Percentiles rank a stretch among this genome's conserved stretches.
These are phyloP conservation scores for Monilinia aucupariae DNA, from an alignment of 2,329 filamentous ascomycete genomes.

Conservation along the genomic window DNA sequence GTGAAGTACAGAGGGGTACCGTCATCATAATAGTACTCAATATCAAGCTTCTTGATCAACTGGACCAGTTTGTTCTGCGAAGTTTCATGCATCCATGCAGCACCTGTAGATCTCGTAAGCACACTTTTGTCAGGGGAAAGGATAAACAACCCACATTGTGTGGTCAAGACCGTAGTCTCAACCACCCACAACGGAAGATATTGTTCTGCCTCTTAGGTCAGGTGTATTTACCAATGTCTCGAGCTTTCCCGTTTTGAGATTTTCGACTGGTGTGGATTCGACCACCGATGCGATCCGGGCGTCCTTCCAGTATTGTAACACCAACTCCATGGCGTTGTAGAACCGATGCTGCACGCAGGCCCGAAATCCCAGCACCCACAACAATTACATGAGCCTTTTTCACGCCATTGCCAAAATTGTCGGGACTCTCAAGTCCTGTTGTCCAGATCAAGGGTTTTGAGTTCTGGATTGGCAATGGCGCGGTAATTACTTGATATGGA, in stretches of 20 bases:
- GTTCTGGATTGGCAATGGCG: slow-evolving; percentile 17
- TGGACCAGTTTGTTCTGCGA: slow-evolving; percentile 42
- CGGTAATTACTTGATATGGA: slow-evolving; percentile 18
- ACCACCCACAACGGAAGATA: slow-evolving; percentile 33
- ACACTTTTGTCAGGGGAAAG: slow-evolving; percentile 27
- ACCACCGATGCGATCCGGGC: slow-evolving; percentile 48
- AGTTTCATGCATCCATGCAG: slow-evolving; percentile 44
- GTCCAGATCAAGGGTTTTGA: slow-evolving; percentile 12
- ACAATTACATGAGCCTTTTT: slow-evolving; percentile 43
- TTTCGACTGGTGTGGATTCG: slow-evolving; percentile 39
- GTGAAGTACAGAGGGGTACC: slow-evolving; percentile 41
- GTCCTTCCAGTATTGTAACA: slow-evolving; percentile 52
- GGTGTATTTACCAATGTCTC: slow-evolving; percentile 40
- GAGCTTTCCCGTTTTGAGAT: slow-evolving; percentile 29
- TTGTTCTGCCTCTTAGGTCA: slow-evolving; percentile 29
- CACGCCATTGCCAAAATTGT: slow-evolving; percentile 19
- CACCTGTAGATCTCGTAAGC: slow-evolving; percentile 35
- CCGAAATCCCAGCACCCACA: slow-evolving; percentile 53
- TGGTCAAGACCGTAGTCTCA: slow-evolving; percentile 28
- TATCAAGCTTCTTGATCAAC: slow-evolving; percentile 39
- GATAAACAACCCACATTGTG: slow-evolving; percentile 34
- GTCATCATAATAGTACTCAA: slow-evolving; percentile 43
- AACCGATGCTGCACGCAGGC: slow-evolving; percentile 50
- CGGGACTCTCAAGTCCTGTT: slow-evolving; percentile 21
- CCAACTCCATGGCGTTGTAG: slow-evolving; percentile 47